Percentiles rank a stretch among this genome's conserved stretches.
Conservation (phyloP, 1,284 basidiomycete species). For the Hymenochaete sp. region DNA sequence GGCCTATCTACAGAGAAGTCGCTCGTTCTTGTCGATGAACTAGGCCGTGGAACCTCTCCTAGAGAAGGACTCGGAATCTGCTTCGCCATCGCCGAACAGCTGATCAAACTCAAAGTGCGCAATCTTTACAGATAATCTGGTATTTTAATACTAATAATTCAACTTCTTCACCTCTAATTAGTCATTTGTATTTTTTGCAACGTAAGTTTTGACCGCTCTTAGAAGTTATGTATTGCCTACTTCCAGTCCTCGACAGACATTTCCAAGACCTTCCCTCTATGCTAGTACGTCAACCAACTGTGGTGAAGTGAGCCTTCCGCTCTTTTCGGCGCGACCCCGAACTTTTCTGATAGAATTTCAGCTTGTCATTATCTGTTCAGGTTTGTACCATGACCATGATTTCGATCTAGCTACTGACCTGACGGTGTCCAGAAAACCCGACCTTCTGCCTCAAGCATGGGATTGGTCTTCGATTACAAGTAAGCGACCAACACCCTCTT, state of each 20-base stretch:
- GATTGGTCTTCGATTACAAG: conserved; percentile 77
- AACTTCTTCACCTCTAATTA: conserved; percentile 25
- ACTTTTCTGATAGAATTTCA: conserved; percentile 27
- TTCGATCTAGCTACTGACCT: conserved; percentile 9
- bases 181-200: conserved; percentile 86
- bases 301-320: conserved; percentile 53
- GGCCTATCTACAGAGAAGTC: conserved; percentile 69
- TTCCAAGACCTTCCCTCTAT: conserved; percentile 63
- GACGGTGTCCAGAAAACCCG: conserved; percentile 37
- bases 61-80: conserved; percentile 83
- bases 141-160: conserved; percentile 1
- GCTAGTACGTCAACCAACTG: conserved; percentile 61
- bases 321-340: conserved; percentile 22
- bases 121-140: not conserved
- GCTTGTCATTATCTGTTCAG: conserved; percentile 76
- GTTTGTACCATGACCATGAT: conserved; percentile 32
- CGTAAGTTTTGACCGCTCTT: conserved; percentile 57
- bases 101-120: conserved; percentile 65
- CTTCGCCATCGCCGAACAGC: conserved; percentile 84
- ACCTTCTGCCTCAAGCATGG: conserved; percentile 46
- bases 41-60: conserved; percentile 83
- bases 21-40: conserved; percentile 83
- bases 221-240: conserved; percentile 1
- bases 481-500: conserved; percentile 27
- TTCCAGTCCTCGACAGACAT: conserved; percentile 55